These are phyloP conservation scores for Pezicula rhizophila DNA, from an alignment of 2,329 filamentous ascomycete species.

Conservation along the genomic window DNA sequence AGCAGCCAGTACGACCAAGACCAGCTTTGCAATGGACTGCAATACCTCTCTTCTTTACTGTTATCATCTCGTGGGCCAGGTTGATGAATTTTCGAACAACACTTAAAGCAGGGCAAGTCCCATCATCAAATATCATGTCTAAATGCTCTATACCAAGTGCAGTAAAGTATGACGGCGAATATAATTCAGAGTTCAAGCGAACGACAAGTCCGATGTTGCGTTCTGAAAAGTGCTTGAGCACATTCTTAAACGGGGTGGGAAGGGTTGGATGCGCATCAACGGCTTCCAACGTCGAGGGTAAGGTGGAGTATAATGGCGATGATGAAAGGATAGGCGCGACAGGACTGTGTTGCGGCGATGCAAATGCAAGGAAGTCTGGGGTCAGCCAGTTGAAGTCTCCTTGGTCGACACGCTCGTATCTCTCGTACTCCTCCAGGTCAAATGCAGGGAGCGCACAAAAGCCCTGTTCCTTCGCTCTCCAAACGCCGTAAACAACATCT, in stretches of 20 bases:
- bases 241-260: conserved; percentile 89
- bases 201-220: conserved; percentile 90
- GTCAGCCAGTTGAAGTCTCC: conserved; percentile 99
- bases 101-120: conserved; percentile 82
- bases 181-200: conserved; percentile 88
- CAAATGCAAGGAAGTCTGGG: conserved; percentile 90
- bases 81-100: conserved; percentile 95
- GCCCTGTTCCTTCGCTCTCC: conserved; percentile 96
- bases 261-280: conserved; percentile 66
- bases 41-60: conserved; percentile 82
- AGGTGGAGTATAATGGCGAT: conserved; percentile 65
- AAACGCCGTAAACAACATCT: conserved; percentile 96
- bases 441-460: conserved; percentile 91
- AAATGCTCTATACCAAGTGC: conserved; percentile 90
- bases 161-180: conserved; percentile 96
- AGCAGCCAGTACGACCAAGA: conserved; percentile 86
- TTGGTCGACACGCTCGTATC: conserved; percentile 91
- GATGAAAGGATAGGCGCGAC: conserved; percentile 65
- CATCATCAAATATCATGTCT: conserved; percentile 99
- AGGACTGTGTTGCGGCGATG: conserved; percentile 82
- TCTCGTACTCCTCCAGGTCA: conserved; percentile 94
- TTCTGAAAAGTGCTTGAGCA: conserved; percentile 80
- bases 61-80: conserved; percentile 91
- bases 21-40: conserved; percentile 99
- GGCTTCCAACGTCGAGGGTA: conserved; percentile 72